Evolutionary conservation across 352 stramenopile genomes (phyloP).

Genomic region (Phytophthora capsici): DNA sequence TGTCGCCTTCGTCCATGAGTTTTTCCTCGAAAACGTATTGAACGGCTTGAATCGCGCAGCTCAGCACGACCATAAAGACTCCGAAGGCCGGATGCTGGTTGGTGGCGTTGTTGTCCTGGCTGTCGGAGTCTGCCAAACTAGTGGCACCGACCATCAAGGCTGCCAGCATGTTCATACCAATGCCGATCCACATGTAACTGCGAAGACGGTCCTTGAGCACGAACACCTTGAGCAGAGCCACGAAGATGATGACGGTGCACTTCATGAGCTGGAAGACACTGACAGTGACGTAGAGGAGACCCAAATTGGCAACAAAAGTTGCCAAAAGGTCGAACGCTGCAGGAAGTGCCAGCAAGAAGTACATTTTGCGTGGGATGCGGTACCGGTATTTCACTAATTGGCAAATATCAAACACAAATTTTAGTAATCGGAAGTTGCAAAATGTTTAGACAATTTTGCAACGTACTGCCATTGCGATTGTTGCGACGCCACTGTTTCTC

Average conservation of each 20-base stretch:
- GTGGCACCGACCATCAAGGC: constrained; percentile 94
- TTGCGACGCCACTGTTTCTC: constrained; percentile 72
- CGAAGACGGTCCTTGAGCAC: constrained; percentile 91
- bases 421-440: neutral
- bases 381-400: constrained; percentile 71
- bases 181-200: constrained; percentile 97
- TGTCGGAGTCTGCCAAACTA: constrained; percentile 87
- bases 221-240: constrained; percentile 96
- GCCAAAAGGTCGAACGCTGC: constrained; percentile 93
- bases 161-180: constrained; percentile 94
- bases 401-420: neutral
- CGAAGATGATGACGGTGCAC: constrained; percentile 96
- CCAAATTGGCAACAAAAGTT: constrained; percentile 95
- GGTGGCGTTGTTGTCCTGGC: constrained; percentile 63
- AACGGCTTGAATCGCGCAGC: constrained; percentile 94
- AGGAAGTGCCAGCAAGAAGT: constrained; percentile 94
- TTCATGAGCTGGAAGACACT: constrained; percentile 92
- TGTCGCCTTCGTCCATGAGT: constrained; percentile 95
- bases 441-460: neutral
- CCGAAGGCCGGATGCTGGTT: constrained; percentile 87
- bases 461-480: constrained; percentile 70
- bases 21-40: constrained; percentile 99
- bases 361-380: constrained; percentile 91
- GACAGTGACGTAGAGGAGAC: constrained; percentile 92
- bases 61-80: constrained; percentile 94